These are phyloP conservation scores for Botrytis medusae DNA, from an alignment of 2,329 filamentous ascomycete species.

Conservation along the genomic window DNA sequence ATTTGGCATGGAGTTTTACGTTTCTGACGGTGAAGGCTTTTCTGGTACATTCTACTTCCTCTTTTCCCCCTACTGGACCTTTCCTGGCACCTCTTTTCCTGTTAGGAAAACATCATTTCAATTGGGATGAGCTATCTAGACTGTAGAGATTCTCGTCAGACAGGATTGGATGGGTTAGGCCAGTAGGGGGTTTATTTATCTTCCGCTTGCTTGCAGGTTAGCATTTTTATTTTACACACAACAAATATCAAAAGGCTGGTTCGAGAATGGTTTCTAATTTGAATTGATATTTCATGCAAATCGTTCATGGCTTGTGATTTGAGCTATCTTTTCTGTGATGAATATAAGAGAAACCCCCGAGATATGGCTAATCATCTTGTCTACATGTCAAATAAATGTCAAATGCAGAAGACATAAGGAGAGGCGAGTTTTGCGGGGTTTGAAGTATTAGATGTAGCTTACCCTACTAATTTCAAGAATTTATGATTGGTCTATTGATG, in stretches of 20 bases:
- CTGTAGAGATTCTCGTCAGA: not conserved
- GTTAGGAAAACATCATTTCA: not conserved
- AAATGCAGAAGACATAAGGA: not conserved
- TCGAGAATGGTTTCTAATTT: not conserved
- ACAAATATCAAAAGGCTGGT: not conserved
- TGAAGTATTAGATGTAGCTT: not conserved
- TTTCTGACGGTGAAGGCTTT: not conserved
- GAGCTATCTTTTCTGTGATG: not conserved
- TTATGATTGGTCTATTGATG: no score
- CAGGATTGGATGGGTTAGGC: not conserved
- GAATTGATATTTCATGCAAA: not conserved
- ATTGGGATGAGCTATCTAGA: not conserved
- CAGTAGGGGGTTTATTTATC: not conserved
- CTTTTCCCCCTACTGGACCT: not conserved
- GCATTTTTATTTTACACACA: not conserved
- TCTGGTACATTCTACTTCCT: not conserved
- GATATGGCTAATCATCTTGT: not conserved
- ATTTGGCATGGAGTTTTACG: not conserved
- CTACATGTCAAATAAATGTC: not conserved
- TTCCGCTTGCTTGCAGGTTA: not conserved
- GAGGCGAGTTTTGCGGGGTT: not conserved
- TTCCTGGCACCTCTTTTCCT: not conserved
- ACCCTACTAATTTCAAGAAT: no score
- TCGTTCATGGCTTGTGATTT: not conserved
- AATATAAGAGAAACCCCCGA: not conserved